Evolutionary conservation across 805 yeast genomes (phyloP).

Genomic region (Saturnispora silvae): DNA sequence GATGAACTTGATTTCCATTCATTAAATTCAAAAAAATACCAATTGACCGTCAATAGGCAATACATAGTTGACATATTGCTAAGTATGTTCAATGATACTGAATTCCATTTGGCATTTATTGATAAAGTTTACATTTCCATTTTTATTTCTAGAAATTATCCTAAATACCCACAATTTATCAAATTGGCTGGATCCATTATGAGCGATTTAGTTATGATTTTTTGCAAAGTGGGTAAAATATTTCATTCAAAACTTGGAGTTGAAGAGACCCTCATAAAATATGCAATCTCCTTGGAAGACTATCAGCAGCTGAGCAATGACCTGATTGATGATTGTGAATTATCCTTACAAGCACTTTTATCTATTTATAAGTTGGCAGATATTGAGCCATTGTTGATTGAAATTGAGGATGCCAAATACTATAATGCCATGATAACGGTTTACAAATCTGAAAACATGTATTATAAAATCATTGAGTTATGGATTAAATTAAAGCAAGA

Average conservation of each 20-base stretch:
- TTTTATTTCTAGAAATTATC: constrained; percentile 69
- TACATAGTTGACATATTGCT: constrained; percentile 64
- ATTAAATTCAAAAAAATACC: constrained; percentile 16
- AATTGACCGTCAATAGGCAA: constrained; percentile 50
- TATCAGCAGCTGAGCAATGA: constrained; percentile 20
- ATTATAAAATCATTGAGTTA: constrained; percentile 41
- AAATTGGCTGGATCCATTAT: constrained; percentile 54
- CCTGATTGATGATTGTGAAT: constrained; percentile 43
- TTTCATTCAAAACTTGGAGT: not conserved
- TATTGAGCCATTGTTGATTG: constrained; percentile 36
- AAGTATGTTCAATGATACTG: constrained; percentile 38
- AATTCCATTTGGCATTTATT: constrained; percentile 21
- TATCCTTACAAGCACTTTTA: constrained; percentile 63
- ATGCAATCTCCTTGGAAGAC: not conserved
- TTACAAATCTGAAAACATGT: constrained; percentile 43
- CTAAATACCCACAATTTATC: constrained; percentile 79
- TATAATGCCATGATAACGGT: constrained; percentile 48
- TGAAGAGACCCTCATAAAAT: not conserved
- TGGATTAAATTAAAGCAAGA: constrained; percentile 31
- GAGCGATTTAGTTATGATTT: constrained; percentile 34
- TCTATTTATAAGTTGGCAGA: constrained; percentile 55
- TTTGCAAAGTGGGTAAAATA: constrained; percentile 29
- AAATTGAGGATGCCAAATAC: constrained; percentile 45
- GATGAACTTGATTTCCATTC: constrained; percentile 27
- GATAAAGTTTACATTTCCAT: constrained; percentile 39